These are phyloP conservation scores for Citrus australasica DNA, from an alignment of 345 rosid species.

Conservation along the genomic window DNA sequence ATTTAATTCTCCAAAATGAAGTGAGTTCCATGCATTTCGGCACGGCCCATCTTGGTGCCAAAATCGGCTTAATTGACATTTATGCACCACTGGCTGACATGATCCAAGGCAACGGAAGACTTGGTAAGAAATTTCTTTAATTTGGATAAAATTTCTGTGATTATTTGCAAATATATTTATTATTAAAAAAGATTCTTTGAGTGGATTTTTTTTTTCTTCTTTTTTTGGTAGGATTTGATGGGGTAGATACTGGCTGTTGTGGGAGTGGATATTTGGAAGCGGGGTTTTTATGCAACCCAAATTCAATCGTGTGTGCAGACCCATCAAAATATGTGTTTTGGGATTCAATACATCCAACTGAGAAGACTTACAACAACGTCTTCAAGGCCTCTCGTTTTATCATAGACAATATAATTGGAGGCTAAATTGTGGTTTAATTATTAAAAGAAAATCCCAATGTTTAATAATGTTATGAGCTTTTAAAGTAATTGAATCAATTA, in stretches of 20 bases:
- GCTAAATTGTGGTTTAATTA: background rate
- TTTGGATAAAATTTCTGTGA: background rate
- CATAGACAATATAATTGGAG: slow-evolving; percentile 27
- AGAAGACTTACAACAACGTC: slow-evolving; percentile 39
- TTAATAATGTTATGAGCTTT: no score
- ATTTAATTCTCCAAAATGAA: slow-evolving; percentile 45
- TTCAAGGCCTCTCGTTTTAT: slow-evolving; percentile 31
- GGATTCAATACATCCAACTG: slow-evolving; percentile 87
- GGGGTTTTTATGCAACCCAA: slow-evolving; percentile 54
- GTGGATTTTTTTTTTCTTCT: background rate
- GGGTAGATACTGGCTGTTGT: slow-evolving; percentile 64
- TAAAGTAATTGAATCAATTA: no score
- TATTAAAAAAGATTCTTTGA: no score
- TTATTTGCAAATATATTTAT: background rate
- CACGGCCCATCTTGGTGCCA: slow-evolving; percentile 34
- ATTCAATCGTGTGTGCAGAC: slow-evolving; percentile 55
- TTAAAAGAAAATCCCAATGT: background rate
- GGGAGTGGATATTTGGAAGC: slow-evolving; percentile 73
- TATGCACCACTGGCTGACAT: slow-evolving; percentile 34
- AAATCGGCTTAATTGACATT: slow-evolving; percentile 35
- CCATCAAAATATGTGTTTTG: slow-evolving; percentile 72
- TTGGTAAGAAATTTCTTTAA: slow-evolving; percentile 26
- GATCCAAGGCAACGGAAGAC: slow-evolving; percentile 33
- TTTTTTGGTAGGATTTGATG: slow-evolving; percentile 46
- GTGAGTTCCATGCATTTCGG: slow-evolving; percentile 30